A percentile compares a stretch with the other conserved stretches of the same genome.
phyloP scores from a whole-genome alignment of 805 yeast genomes.

The Lachancea mirantina region DNA sequence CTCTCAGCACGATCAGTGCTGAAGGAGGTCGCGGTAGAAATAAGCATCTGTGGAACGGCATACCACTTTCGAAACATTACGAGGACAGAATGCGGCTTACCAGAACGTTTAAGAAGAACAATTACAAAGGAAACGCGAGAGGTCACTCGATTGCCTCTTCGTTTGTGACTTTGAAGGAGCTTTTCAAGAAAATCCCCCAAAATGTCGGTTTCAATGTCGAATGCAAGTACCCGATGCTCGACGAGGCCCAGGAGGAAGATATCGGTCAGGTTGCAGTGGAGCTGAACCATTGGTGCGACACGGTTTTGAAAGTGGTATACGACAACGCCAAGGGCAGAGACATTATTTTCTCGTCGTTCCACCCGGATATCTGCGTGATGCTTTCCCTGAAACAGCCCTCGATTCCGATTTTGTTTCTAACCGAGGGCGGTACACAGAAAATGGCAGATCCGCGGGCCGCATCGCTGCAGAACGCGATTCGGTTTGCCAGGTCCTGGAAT shows the following conservation, averaged over 20 bases:
- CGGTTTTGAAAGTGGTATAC: slow-evolving; percentile 71
- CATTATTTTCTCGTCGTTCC: slow-evolving; percentile 85
- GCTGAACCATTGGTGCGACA: slow-evolving; percentile 81
- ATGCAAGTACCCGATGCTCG: slow-evolving; percentile 90
- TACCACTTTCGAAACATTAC: slow-evolving; percentile 4
- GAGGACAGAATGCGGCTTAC: slow-evolving; percentile 72
- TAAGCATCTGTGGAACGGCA: background rate
- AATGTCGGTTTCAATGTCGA: slow-evolving; percentile 91
- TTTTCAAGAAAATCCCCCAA: slow-evolving; percentile 72
- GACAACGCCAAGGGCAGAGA: slow-evolving; percentile 76
- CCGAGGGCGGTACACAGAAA: slow-evolving; percentile 76
- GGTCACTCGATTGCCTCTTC: slow-evolving; percentile 87
- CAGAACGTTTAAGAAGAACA: slow-evolving; percentile 78
- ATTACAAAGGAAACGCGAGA: slow-evolving; percentile 87
- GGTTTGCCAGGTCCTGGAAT: slow-evolving; percentile 89
- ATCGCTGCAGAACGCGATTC: slow-evolving; percentile 81
- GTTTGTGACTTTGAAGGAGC: slow-evolving; percentile 80
- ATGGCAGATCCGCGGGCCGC: slow-evolving; percentile 90
- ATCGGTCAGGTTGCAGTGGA: slow-evolving; percentile 82
- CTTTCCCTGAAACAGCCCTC: slow-evolving; percentile 88
- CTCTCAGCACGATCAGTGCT: slow-evolving; percentile 1
- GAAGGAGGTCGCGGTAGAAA: slow-evolving; percentile 1
- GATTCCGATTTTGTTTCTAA: slow-evolving; percentile 81
- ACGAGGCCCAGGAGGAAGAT: slow-evolving; percentile 82
- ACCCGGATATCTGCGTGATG: slow-evolving; percentile 85